Base-by-base conservation (phyloP, 2,329 filamentous ascomycete genomes). In the Scleromitrula shiraiana region DNA sequence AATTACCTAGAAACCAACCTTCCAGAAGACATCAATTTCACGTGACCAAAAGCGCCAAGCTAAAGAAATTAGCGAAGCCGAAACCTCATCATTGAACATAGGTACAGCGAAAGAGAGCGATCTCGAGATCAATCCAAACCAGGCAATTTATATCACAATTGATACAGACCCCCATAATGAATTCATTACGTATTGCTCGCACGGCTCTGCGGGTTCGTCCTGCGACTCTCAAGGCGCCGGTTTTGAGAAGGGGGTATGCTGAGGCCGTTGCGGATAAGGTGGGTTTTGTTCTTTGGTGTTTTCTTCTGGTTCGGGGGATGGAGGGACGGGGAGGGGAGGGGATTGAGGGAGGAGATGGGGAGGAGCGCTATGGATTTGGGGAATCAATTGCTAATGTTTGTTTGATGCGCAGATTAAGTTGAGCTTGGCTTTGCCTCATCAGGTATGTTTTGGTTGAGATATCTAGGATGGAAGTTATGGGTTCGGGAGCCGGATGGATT, bases 351-450 rank as follows among this genome's bases (percentile, higher is more conserved):
- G n/a, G n/a, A n/a, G n/a, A n/a, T n/a, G n/a, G n/a, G n/a, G n/a
- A n/a, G n/a, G n/a, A n/a, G n/a, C n/a, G n/a, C n/a, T 4, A n/a
- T 2, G 20, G 27, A 42, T 40, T 23, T 19, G 36, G n/a, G n/a
- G n/a, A n/a, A n/a, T n/a, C n/a, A n/a, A n/a, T 22, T 51, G 56
- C 55, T 59, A 51, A 59, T 55, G 55, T 55, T 53, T 46, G 48
- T 49, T 29, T 38, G 22, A 10, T 46, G 53, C 32, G 15, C 62
- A 83, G 80, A 95, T 98, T 80, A 94, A 95, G 83, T 83, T 98
- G 76, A 95, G 88, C 78, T 78, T 98, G 76, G 82, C 87, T 69
- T 86, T 98, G 64, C 93, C 93, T 75, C 91, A 97, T 76, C 87
- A 96, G 89, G 93, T 97, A 88, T 73, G 86, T 60, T 46, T 8